Conservation (phyloP, 2,329 filamentous ascomycete species). For the Endocalyx cinctus region DNA sequence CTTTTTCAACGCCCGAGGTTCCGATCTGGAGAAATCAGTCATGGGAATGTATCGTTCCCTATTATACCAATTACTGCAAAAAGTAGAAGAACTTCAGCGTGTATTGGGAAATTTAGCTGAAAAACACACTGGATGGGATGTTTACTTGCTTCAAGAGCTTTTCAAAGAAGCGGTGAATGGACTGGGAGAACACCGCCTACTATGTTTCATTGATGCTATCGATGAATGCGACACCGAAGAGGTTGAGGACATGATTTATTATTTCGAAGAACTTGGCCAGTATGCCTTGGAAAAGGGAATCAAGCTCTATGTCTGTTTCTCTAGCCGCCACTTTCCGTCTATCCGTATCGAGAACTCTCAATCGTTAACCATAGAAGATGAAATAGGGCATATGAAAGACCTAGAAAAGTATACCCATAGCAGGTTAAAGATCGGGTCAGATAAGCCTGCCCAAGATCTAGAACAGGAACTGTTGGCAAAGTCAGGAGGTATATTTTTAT, state of each 20-base stretch:
- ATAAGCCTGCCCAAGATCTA: not conserved
- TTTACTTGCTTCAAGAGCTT: too few relatives aligned
- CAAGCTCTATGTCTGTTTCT: conserved; percentile 1
- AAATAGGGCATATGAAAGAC: not conserved
- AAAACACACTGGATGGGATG: not conserved
- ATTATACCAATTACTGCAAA: conserved; percentile 12
- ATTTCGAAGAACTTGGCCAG: not conserved
- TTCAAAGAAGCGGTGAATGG: too few relatives aligned
- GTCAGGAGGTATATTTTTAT: conserved; percentile 36
- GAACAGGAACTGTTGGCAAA: conserved; percentile 15
- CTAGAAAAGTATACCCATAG: not conserved
- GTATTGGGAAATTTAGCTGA: conserved; percentile 1
- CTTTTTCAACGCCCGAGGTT: conserved; percentile 19
- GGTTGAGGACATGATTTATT: not conserved
- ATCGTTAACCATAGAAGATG: not conserved
- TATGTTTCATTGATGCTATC: conserved; percentile 3
- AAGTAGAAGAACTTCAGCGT: conserved; percentile 1
- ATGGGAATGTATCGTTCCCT: conserved; percentile 16
- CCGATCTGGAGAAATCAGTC: conserved; percentile 13
- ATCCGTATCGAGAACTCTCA: conserved; percentile 4
- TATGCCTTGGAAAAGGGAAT: not conserved
- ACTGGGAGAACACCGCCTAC: too few relatives aligned
- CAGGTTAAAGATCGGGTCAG: not conserved
- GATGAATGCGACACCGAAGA: conserved; percentile 4
- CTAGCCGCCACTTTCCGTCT: conserved; percentile 3